phyloP scores from a whole-genome alignment of 441 rosid species.

The Flueggea neowawraea region DNA sequence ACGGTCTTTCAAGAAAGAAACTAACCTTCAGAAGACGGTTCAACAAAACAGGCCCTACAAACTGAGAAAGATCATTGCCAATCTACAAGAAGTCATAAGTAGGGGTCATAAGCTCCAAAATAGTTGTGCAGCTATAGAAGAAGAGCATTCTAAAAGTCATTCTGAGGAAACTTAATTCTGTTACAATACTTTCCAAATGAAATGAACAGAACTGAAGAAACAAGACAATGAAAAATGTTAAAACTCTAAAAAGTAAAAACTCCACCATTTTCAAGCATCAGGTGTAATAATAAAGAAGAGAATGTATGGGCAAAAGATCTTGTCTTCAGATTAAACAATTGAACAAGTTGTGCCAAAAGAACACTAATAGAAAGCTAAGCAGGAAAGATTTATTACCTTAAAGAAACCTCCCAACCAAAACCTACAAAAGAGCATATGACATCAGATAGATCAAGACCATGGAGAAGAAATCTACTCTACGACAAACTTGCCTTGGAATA shows the following conservation, averaged over 20 bases:
- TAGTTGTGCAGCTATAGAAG: constrained; percentile 9
- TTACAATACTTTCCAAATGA: no score
- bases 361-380: background rate
- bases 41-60: constrained; percentile 84
- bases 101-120: constrained; percentile 20
- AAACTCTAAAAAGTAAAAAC: background rate
- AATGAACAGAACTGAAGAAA: no score
- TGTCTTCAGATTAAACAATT: constrained; percentile 4
- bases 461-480: no score
- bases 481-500: no score
- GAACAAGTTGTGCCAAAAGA: constrained; percentile 12
- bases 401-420: constrained; percentile 91
- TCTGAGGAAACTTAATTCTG: background rate
- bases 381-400: constrained; percentile 53
- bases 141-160: background rate
- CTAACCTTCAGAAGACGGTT: constrained; percentile 79
- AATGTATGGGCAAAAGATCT: background rate
- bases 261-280: constrained; percentile 9
- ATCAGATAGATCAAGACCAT: constrained; percentile 1
- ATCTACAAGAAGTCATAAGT: constrained; percentile 53
- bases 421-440: constrained; percentile 36
- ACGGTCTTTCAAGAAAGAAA: background rate
- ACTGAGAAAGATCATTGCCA: constrained; percentile 84
- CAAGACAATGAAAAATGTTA: no score
- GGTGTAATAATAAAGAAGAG: background rate